Base-by-base conservation (phyloP, 2,329 filamentous ascomycete genomes). In the Penicillium decumbens region DNA sequence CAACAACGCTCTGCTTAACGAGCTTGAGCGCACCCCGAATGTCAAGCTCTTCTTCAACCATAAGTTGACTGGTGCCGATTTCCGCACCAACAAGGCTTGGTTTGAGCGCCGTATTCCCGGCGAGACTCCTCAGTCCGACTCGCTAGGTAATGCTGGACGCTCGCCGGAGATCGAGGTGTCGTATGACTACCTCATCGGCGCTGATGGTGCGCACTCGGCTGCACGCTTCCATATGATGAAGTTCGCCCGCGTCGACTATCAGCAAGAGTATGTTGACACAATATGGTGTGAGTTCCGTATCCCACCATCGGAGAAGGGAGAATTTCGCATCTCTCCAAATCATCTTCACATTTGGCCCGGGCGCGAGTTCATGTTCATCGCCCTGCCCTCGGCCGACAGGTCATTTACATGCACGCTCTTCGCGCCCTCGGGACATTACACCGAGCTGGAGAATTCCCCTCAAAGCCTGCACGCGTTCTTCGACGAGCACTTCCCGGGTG, bases 341-440 rank as follows among this genome's bases (percentile, higher is more conserved):
- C 91, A 97, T 66, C 78, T 98, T 1, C 93, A 98, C 70, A 98
- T 98, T 66, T 98, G 93, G 93, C 93, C 93, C 0, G 90, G 88
- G 28, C 85, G 84, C 61, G 84, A 91, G 37, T 92, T 93, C 63
- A 97, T 98, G 95, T 98, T 98, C 72, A 98, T 98, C 64, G 95
- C 93, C 15, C 91, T 98, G 38, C 92, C 93, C 0, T 78, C 77
- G n/a, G 68, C 89, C 70, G 90, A 97, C 66, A 90, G 89, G 49
- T 88, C 89, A 2, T 98, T 98, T 67, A 96, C 91, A 0, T 95
- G 90, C 69, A 98, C 95, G 0, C 79, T 98, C 3, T 98, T 98
- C 69, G 80, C 95, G 33, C 88, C 91, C 0, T 81, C 84, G 32
- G 70, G 76, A 2, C 78, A 88, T 48, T 95, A 89, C 65, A 73